Percentiles rank a stretch among this genome's conserved stretches.
phyloP scores from a whole-genome alignment of 2,329 filamentous ascomycete genomes.

The Leptosphaerulina australis region DNA sequence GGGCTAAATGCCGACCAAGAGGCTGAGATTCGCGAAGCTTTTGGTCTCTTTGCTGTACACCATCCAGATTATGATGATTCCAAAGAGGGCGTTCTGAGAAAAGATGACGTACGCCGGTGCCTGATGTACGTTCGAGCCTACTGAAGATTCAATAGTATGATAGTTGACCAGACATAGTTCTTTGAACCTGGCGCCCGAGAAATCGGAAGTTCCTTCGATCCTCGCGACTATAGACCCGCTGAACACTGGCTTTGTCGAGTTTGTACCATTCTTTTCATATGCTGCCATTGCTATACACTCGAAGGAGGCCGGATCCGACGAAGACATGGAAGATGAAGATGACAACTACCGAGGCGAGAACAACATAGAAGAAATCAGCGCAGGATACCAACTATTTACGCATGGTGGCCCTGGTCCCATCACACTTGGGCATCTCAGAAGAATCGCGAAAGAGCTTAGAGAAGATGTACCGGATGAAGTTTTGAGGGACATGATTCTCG shows the following conservation, averaged over 20 bases:
- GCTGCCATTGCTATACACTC: constrained; percentile 81
- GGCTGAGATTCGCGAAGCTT: constrained; percentile 88
- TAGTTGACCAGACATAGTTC: constrained; percentile 61
- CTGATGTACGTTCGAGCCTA: constrained; percentile 54
- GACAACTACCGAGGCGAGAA: constrained; percentile 42
- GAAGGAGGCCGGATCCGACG: constrained; percentile 41
- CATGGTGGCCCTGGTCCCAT: constrained; percentile 66
- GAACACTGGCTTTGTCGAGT: constrained; percentile 75
- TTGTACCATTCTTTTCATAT: constrained; percentile 82
- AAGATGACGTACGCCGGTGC: constrained; percentile 55
- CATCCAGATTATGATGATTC: constrained; percentile 68
- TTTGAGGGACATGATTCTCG: constrained; percentile 90
- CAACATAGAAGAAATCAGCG: constrained; percentile 71
- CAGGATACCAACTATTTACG: constrained; percentile 83
- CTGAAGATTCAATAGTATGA: not conserved
- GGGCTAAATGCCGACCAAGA: constrained; percentile 84
- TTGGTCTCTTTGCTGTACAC: constrained; percentile 70
- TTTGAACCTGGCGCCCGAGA: constrained; percentile 73
- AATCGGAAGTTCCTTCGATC: constrained; percentile 75
- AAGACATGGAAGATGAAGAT: constrained; percentile 54
- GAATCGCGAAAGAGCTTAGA: constrained; percentile 80
- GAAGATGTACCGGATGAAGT: constrained; percentile 84
- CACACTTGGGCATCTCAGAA: constrained; percentile 75
- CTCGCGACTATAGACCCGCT: constrained; percentile 83
- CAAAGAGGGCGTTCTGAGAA: constrained; percentile 58